Conservation (phyloP, 129 eudicot species). For the Glebionis coronaria region DNA sequence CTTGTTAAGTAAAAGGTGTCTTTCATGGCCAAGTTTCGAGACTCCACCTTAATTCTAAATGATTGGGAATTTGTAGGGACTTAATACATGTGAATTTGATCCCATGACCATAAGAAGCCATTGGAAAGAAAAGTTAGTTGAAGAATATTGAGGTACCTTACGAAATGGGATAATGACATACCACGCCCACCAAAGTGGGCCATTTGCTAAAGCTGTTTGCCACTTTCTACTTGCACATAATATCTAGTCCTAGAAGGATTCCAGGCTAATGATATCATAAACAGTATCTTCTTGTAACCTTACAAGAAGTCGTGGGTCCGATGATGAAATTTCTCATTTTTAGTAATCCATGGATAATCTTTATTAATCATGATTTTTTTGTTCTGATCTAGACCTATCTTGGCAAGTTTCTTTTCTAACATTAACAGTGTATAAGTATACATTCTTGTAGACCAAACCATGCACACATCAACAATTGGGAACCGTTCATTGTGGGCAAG, state of each 20-base stretch:
- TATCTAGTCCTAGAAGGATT: conserved; percentile 27
- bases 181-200: conserved; percentile 43
- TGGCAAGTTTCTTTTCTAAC: too few species aligned
- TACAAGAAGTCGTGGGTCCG: conserved; percentile 24
- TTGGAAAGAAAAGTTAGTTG: conserved; percentile 34
- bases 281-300: conserved; percentile 11
- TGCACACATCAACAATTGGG: not conserved
- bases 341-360: not conserved
- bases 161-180: conserved; percentile 37
- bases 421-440: not conserved
- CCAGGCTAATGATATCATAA: not conserved
- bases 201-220: conserved; percentile 39
- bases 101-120: conserved; percentile 28
- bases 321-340: not conserved
- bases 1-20: conserved; percentile 13
- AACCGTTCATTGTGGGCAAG: not conserved
- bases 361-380: not conserved
- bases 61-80: conserved; percentile 23
- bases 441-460: not conserved
- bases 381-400: not conserved
- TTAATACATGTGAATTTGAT: conserved; percentile 25
- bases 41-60: not conserved
- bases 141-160: conserved; percentile 39
- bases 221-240: conserved; percentile 28
- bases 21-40: conserved; percentile 20